phyloP scores from a whole-genome alignment of 192 early-diverging fungal species.

The Allomyces macrogynus region DNA sequence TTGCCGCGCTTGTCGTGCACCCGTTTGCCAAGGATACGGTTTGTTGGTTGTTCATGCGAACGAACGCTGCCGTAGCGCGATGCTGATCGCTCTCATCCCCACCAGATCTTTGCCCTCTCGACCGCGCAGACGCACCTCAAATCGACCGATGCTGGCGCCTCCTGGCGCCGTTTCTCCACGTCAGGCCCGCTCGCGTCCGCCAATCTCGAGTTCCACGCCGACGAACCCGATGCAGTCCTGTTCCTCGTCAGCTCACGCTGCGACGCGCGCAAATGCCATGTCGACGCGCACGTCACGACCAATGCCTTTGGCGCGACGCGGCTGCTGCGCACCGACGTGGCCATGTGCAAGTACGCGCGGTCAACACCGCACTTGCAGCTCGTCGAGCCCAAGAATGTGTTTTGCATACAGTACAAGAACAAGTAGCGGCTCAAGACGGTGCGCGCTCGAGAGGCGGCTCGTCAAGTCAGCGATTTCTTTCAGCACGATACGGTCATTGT shows the following conservation, averaged over 20 bases:
- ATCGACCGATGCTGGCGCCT: conserved; percentile 31
- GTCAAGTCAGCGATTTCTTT: conserved; percentile 62
- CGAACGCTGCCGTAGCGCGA: not conserved
- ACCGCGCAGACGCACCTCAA: conserved; percentile 27
- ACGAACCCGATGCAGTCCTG: conserved; percentile 37
- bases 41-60: not conserved
- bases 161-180: conserved; percentile 33
- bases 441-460: conserved; percentile 25
- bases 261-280: conserved; percentile 30
- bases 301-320: conserved; percentile 1
- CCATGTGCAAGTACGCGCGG: conserved; percentile 1
- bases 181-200: conserved; percentile 14
- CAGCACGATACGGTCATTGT: conserved; percentile 23
- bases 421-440: conserved; percentile 1
- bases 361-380: conserved; percentile 8
- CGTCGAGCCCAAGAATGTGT: not conserved
- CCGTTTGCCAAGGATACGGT: conserved; percentile 6
- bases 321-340: conserved; percentile 1
- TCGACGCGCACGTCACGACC: conserved; percentile 18
- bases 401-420: not conserved
- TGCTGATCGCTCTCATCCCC: not conserved
- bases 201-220: conserved; percentile 46
- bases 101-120: conserved; percentile 35
- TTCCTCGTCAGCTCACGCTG: conserved; percentile 36
- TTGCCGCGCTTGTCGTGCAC: conserved; percentile 9